Conservation (phyloP, 768 basidiomycete species). For the Agrocybe praecox region DNA sequence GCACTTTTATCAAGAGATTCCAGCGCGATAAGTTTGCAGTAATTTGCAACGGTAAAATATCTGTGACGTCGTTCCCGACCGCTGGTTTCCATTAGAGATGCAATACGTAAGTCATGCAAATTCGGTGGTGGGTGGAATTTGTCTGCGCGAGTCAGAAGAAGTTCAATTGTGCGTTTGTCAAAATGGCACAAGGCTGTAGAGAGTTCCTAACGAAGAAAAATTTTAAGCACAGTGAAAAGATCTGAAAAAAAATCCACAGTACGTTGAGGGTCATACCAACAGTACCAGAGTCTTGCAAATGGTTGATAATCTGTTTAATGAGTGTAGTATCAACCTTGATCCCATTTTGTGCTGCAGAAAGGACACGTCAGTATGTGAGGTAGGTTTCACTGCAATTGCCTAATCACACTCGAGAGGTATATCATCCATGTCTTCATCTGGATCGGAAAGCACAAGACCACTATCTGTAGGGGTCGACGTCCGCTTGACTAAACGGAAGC, state of each 20-base stretch:
- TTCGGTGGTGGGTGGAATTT: conserved; percentile 67
- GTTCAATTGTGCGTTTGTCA: conserved; percentile 82
- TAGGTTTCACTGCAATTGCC: not conserved
- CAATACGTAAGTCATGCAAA: conserved; percentile 70
- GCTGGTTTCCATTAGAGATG: conserved; percentile 75
- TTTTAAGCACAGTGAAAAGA: not conserved
- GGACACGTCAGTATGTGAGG: not conserved
- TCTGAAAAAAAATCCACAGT: conserved; percentile 13
- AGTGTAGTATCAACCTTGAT: conserved; percentile 67
- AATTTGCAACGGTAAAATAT: conserved; percentile 77
- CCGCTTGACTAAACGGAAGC: conserved; percentile 59
- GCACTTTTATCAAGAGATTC: conserved; percentile 64
- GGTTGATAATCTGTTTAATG: conserved; percentile 78
- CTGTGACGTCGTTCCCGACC: conserved; percentile 88
- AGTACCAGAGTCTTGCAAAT: conserved; percentile 68
- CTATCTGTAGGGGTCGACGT: conserved; percentile 42
- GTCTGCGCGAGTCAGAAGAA: conserved; percentile 72
- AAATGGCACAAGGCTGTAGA: conserved; percentile 65
- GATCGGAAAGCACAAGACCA: conserved; percentile 37
- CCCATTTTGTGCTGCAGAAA: conserved; percentile 29
- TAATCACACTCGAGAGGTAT: conserved; percentile 27
- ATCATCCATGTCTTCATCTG: conserved; percentile 46
- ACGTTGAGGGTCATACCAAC: conserved; percentile 77
- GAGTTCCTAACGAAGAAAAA: conserved; percentile 52
- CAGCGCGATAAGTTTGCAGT: conserved; percentile 58